Evolutionary conservation across 495 filamentous ascomycete species (phyloP).

Genomic region (Podospora comata): DNA sequence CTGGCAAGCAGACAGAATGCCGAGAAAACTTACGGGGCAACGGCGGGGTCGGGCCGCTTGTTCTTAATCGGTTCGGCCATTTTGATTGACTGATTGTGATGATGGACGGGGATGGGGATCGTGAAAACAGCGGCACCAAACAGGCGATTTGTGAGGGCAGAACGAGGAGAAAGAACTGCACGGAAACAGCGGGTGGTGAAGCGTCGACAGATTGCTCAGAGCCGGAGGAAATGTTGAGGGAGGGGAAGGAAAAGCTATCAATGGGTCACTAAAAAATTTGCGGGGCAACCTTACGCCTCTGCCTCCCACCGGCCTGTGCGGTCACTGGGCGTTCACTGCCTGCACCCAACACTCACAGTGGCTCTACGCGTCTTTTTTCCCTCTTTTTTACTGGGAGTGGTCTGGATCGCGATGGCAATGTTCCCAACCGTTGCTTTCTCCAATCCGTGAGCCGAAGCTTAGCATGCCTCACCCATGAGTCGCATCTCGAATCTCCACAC

Average conservation of each 20-base stretch:
- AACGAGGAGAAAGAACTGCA: slow-evolving; percentile 9
- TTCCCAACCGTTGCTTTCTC: slow-evolving; percentile 1
- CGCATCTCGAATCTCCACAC: slow-evolving; percentile 11
- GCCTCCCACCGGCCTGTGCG: slow-evolving; percentile 18
- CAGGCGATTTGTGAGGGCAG: slow-evolving; percentile 10
- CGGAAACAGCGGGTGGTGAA: not conserved
- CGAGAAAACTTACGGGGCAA: slow-evolving; percentile 64
- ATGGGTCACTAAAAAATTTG: slow-evolving; percentile 33
- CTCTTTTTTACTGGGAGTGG: slow-evolving; percentile 1
- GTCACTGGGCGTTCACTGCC: slow-evolving; percentile 5
- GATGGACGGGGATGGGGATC: slow-evolving; percentile 10
- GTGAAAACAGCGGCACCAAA: not conserved
- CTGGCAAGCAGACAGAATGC: not conserved
- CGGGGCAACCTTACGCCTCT: slow-evolving; percentile 23
- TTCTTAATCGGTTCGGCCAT: slow-evolving; percentile 93
- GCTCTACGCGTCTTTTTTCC: slow-evolving; percentile 1
- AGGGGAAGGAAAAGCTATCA: slow-evolving; percentile 31
- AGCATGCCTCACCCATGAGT: not conserved
- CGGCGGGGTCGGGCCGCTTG: slow-evolving; percentile 77
- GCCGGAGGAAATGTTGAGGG: slow-evolving; percentile 34
- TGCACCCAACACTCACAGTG: not conserved
- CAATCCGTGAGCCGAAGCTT: not conserved
- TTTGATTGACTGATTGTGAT: slow-evolving; percentile 21
- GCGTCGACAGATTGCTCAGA: slow-evolving; percentile 10
- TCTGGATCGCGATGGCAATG: slow-evolving; percentile 18